phyloP scores from a whole-genome alignment of 1,284 basidiomycete species.

The Cutaneotrichosporon dermatis region DNA sequence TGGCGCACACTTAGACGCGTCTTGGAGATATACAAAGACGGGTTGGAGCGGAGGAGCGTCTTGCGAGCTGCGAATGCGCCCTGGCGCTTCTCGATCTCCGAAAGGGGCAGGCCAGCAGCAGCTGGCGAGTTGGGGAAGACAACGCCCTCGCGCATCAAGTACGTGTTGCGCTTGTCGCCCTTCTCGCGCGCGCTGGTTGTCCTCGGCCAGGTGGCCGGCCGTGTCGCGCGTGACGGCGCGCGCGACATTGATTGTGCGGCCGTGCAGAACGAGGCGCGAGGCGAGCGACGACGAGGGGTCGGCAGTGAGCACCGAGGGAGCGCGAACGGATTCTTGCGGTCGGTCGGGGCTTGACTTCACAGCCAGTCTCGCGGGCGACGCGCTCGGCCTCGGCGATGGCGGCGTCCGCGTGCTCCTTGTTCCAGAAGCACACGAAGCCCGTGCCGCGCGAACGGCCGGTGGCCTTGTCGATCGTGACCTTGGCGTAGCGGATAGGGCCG shows the following conservation, averaged over 20 bases:
- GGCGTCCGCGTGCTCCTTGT: constrained; percentile 79
- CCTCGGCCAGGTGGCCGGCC: constrained; percentile 80
- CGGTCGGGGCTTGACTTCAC: constrained; percentile 38
- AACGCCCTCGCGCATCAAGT: constrained; percentile 92
- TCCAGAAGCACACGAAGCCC: constrained; percentile 98
- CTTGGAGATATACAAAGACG: constrained; percentile 87
- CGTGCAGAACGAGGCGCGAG: constrained; percentile 79
- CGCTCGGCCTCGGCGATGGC: constrained; percentile 76
- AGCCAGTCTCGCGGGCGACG: constrained; percentile 58
- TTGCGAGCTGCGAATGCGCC: constrained; percentile 76
- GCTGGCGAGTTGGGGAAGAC: constrained; percentile 80
- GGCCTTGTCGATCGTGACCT: constrained; percentile 78
- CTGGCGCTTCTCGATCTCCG: constrained; percentile 77
- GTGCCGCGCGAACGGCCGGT: constrained; percentile 87
- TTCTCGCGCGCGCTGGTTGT: constrained; percentile 78
- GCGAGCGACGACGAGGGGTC: constrained; percentile 87
- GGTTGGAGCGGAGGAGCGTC: constrained; percentile 77
- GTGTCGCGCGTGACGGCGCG: constrained; percentile 86
- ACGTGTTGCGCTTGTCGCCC: constrained; percentile 92
- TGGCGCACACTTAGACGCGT: constrained; percentile 91
- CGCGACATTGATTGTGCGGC: constrained; percentile 84
- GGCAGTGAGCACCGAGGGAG: constrained; percentile 86
- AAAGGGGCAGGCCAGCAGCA: constrained; percentile 61
- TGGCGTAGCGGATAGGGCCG: constrained; percentile 88
- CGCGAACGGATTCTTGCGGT: constrained; percentile 76